Percentiles rank a stretch among this genome's conserved stretches.
Conservation (phyloP, 75 land plant species). For the Ceratopteris richardii region DNA sequence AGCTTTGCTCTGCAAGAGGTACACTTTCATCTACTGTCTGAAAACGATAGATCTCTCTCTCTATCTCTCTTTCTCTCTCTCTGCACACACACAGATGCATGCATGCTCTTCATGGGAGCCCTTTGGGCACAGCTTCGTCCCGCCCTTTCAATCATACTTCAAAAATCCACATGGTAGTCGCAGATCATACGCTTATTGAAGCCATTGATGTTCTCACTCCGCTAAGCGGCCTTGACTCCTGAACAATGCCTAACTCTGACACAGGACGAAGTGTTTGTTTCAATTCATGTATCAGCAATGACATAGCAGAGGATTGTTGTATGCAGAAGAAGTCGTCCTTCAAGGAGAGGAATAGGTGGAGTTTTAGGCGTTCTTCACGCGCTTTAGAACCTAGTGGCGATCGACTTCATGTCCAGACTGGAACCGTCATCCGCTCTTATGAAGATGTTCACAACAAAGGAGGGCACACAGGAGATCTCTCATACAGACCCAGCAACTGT, state of each 20-base stretch:
- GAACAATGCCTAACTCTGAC: too few species aligned
- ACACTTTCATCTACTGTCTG: neutral
- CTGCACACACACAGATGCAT: neutral
- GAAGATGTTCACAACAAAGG: neutral
- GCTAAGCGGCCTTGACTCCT: too few species aligned
- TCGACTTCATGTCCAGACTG: neutral
- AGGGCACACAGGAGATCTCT: constrained; percentile 18
- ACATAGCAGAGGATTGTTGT: neutral
- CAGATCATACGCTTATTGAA: too few species aligned
- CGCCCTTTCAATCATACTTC: too few species aligned
- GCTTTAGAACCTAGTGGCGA: constrained; percentile 6
- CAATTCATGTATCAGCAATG: neutral
- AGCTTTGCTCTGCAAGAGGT: neutral
- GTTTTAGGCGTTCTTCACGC: constrained; percentile 52
- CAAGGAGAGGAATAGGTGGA: constrained; percentile 77
- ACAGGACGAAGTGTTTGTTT: neutral
- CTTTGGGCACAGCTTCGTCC: too few species aligned
- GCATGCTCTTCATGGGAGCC: too few species aligned
- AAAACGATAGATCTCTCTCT: neutral
- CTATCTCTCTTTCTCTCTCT: neutral
- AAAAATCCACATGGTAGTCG: too few species aligned
- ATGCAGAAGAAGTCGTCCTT: constrained; percentile 24
- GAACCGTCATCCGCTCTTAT: neutral
- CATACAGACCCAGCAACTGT: too few species aligned
- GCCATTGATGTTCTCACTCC: too few species aligned